Evolutionary conservation across 2,329 filamentous ascomycete species (phyloP).

Genomic region (Fonsecaea pedrosoi): DNA sequence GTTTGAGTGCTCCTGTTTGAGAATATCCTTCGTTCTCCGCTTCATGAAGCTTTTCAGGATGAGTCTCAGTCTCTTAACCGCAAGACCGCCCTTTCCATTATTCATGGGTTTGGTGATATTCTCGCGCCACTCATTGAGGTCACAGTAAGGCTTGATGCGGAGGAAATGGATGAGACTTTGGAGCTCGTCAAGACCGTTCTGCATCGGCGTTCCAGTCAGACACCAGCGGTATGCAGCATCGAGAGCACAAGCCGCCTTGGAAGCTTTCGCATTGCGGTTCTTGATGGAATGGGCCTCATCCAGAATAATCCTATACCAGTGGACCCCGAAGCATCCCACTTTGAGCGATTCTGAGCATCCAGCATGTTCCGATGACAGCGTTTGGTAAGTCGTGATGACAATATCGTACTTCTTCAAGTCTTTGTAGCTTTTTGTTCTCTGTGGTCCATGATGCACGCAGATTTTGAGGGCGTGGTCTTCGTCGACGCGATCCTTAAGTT

Average conservation of each 20-base stretch:
- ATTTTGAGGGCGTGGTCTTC: constrained; percentile 75
- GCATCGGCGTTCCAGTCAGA: constrained; percentile 93
- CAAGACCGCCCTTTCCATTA: constrained; percentile 84
- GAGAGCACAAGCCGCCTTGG: constrained; percentile 87
- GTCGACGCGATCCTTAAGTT: constrained; percentile 83
- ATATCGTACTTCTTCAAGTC: constrained; percentile 88
- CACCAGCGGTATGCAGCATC: constrained; percentile 93
- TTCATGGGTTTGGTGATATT: constrained; percentile 91
- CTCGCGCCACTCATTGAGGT: constrained; percentile 85
- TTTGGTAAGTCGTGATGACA: constrained; percentile 96
- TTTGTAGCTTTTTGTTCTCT: constrained; percentile 77
- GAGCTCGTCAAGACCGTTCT: constrained; percentile 96
- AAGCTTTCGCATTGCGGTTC: constrained; percentile 94
- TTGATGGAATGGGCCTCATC: constrained; percentile 99
- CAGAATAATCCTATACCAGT: constrained; percentile 94
- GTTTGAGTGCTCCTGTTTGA: constrained; percentile 83
- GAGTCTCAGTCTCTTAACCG: constrained; percentile 83
- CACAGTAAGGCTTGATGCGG: constrained; percentile 87
- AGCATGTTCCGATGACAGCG: constrained; percentile 87
- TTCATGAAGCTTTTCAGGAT: constrained; percentile 96
- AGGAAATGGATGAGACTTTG: constrained; percentile 94
- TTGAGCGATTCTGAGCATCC: constrained; percentile 68
- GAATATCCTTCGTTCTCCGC: constrained; percentile 94
- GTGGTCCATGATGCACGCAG: constrained; percentile 87
- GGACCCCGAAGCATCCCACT: constrained; percentile 84